Conservation (phyloP, 805 yeast species). For the Wickerhamomyces bovis region DNA sequence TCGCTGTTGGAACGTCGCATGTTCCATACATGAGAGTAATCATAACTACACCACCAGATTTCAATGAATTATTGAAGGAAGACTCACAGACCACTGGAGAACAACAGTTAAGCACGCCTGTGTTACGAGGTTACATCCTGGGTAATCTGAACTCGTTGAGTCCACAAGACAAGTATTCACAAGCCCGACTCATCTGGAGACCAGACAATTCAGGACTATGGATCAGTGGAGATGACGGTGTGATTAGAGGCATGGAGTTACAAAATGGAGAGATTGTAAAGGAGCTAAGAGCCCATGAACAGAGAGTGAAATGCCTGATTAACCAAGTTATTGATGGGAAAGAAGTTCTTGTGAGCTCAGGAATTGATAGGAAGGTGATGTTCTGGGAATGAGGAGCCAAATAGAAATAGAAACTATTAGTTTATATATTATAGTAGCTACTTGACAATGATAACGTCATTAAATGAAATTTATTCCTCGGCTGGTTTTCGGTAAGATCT, state of each 20-base stretch:
- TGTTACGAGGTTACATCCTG: slow-evolving; percentile 30
- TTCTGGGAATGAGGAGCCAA: slow-evolving; percentile 23
- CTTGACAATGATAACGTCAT: too few relatives aligned
- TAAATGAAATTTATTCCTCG: background rate
- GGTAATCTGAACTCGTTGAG: slow-evolving; percentile 44
- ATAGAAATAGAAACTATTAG: too few relatives aligned
- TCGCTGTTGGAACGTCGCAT: slow-evolving; percentile 71
- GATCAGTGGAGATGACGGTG: slow-evolving; percentile 68
- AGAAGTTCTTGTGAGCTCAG: slow-evolving; percentile 43
- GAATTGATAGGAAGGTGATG: slow-evolving; percentile 36
- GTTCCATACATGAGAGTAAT: slow-evolving; percentile 71
- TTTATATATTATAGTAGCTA: background rate
- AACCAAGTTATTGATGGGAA: slow-evolving; percentile 22
- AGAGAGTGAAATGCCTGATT: slow-evolving; percentile 43
- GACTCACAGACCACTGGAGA: background rate
- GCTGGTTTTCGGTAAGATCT: background rate
- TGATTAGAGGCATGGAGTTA: slow-evolving; percentile 53
- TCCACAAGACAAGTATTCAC: slow-evolving; percentile 66
- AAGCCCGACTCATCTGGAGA: slow-evolving; percentile 43
- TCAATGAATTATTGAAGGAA: background rate
- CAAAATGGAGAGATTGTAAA: slow-evolving; percentile 29
- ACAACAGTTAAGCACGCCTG: slow-evolving; percentile 10
- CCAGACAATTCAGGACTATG: slow-evolving; percentile 46
- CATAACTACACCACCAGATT: slow-evolving; percentile 39
- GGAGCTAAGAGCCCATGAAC: slow-evolving; percentile 31